These are phyloP conservation scores for Boeremia exigua DNA, from an alignment of 2,329 filamentous ascomycete genomes.

Conservation along the genomic window DNA sequence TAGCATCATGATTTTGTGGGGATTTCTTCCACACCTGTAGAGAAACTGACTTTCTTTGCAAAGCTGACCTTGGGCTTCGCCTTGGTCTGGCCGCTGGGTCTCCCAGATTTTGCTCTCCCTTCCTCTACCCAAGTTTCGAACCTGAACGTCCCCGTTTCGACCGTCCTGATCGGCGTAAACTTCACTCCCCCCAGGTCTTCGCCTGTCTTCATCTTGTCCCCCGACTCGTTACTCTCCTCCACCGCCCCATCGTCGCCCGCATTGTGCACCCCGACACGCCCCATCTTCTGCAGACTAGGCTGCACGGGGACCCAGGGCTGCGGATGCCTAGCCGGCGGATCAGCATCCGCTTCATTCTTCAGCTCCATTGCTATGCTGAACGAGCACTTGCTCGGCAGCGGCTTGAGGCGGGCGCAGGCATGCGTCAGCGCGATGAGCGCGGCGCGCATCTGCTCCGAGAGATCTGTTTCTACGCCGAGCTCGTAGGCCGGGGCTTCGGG, in stretches of 20 bases:
- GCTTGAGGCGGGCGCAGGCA: constrained; percentile 62
- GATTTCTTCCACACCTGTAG: constrained; percentile 22
- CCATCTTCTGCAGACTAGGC: constrained; percentile 51
- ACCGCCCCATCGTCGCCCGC: constrained; percentile 16
- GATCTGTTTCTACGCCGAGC: constrained; percentile 54
- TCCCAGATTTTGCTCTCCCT: constrained; percentile 58
- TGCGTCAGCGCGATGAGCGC: constrained; percentile 67
- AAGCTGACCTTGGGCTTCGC: background rate
- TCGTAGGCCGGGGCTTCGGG: constrained; percentile 26
- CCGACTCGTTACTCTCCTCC: constrained; percentile 23
- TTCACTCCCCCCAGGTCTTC: constrained; percentile 58
- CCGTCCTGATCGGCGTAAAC: constrained; percentile 66
- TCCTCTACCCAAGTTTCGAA: constrained; percentile 76
- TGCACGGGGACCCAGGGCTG: constrained; percentile 68
- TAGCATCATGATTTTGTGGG: background rate
- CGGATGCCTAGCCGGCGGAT: constrained; percentile 56
- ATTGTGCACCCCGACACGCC: constrained; percentile 18
- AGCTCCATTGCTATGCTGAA: constrained; percentile 80
- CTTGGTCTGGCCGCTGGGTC: background rate
- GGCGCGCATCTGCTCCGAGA: constrained; percentile 75
- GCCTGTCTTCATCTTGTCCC: constrained; percentile 27
- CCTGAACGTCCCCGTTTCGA: constrained; percentile 69
- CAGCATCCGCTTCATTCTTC: constrained; percentile 62
- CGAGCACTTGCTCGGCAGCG: constrained; percentile 69
- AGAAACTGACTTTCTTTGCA: constrained; percentile 12